Conservation (phyloP, 140 eudicot species). For the Ambrosia hybrid region DNA sequence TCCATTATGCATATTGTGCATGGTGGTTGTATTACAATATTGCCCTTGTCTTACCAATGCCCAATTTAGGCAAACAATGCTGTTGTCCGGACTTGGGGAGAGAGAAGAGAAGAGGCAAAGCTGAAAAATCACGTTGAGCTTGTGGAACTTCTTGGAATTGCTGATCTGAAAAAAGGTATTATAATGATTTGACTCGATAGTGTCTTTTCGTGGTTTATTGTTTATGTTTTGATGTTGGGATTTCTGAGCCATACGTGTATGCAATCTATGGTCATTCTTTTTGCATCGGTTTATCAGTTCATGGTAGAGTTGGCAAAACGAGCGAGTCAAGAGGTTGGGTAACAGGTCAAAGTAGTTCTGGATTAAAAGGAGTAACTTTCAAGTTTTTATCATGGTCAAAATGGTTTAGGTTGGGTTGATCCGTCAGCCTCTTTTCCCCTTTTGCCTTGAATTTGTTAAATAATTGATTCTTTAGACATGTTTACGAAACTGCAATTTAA, state of each 20-base stretch:
- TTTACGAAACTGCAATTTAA: not conserved
- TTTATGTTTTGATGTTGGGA: not conserved
- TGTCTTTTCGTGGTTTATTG: not conserved
- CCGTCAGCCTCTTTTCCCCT: not conserved
- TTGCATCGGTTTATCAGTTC: not conserved
- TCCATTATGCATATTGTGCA: not conserved
- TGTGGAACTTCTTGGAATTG: slow-evolving; percentile 92
- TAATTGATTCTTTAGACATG: not conserved
- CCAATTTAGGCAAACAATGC: slow-evolving; percentile 67
- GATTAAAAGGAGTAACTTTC: not conserved
- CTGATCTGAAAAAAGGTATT: slow-evolving; percentile 70
- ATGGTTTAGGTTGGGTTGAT: not conserved
- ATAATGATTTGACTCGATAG: not conserved
- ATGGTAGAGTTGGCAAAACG: not conserved
- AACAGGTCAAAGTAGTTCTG: not conserved
- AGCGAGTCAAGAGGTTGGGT: not conserved
- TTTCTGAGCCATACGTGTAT: not conserved
- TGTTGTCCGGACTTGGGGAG: slow-evolving; percentile 81
- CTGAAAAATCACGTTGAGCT: slow-evolving; percentile 89
- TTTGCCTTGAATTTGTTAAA: not conserved
- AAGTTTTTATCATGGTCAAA: not conserved
- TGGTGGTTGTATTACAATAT: not conserved
- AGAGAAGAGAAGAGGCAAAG: slow-evolving; percentile 59
- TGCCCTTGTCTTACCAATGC: not conserved
- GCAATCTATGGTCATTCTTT: not conserved